phyloP scores from a whole-genome alignment of 2,329 filamentous ascomycete species.

The Sporothrix globosa region DNA sequence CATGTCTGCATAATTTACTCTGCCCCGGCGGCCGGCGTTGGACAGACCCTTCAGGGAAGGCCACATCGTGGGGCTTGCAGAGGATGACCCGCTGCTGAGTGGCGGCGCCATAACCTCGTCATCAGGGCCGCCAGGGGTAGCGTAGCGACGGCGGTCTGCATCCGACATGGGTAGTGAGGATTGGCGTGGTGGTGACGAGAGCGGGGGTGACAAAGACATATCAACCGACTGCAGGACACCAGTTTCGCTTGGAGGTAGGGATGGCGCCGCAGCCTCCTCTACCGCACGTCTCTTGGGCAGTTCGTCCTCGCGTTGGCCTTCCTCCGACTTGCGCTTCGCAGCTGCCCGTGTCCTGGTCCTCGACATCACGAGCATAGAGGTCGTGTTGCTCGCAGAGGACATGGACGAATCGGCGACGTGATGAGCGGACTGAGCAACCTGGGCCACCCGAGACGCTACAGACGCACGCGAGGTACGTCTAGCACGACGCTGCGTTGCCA shows the following conservation, averaged over 20 bases:
- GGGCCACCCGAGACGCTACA: slow-evolving; percentile 1
- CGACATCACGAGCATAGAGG: slow-evolving; percentile 31
- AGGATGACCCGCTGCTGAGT: slow-evolving; percentile 55
- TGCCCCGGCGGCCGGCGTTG: slow-evolving; percentile 46
- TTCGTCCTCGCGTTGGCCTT: slow-evolving; percentile 31
- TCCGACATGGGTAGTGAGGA: slow-evolving; percentile 28
- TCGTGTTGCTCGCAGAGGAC: slow-evolving; percentile 29
- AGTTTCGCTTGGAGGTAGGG: not conserved
- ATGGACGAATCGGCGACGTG: slow-evolving; percentile 27
- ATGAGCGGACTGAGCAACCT: not conserved
- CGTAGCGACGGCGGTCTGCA: slow-evolving; percentile 40
- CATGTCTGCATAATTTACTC: slow-evolving; percentile 29
- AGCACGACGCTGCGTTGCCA: slow-evolving; percentile 2
- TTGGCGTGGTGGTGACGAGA: slow-evolving; percentile 35
- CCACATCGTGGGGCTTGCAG: slow-evolving; percentile 52
- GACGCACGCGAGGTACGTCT: slow-evolving; percentile 1
- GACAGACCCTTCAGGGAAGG: slow-evolving; percentile 57
- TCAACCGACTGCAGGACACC: slow-evolving; percentile 39
- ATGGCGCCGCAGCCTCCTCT: not conserved
- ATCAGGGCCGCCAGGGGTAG: slow-evolving; percentile 45
- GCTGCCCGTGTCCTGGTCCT: slow-evolving; percentile 23
- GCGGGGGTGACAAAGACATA: slow-evolving; percentile 45
- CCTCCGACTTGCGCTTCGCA: slow-evolving; percentile 36
- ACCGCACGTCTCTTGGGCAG: slow-evolving; percentile 32
- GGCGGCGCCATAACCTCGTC: slow-evolving; percentile 58